Evolutionary conservation across 805 yeast species (phyloP), one percentile per base, ranked within the genome.

Genomic region (Candida ovalis): DNA sequence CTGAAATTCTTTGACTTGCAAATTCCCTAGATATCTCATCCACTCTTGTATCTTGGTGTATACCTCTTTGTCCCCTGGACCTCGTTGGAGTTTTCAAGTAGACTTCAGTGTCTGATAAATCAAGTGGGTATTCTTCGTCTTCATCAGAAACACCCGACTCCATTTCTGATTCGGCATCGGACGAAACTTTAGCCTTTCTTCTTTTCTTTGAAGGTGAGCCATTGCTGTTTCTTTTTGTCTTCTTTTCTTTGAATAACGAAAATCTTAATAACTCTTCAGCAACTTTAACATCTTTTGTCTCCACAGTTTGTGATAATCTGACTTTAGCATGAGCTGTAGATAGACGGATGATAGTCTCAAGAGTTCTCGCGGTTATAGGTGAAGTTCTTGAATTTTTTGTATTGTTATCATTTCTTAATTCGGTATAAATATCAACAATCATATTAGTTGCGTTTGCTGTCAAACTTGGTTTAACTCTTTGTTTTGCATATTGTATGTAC

Each of bases 361-460:
- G 74, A 4, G 98, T 94, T 82, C 99, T 87, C n/a, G 98, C 96
- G 1, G 99, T 92, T 56, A 92, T 88, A 33, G 99, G 98, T 1
- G 96, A 85, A 0, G 97, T 91, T 61, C 82, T 78, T 45, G 86
- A 79, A 56, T 83, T 86, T 51, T 69, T 73, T 36, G 75, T 77
- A 45, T 75, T 70, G 47, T 76, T 77, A 54, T 85, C 87, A 64
- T 90, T 91, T 72, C 99, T 80, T 55, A 94, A 74, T 12, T 82
- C 81, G 2, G 96, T 73, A 64, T 92, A 94, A 17, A 86, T 80
- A 46, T 77, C 79, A 21, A 90, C 94, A 60, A 94, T 89, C 64
- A 84, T 78, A 46, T 82, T 86, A 9, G 90, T 78, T 1, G 98
- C 97, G 43, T 72, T 78, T 51, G 81, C 75, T 4, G 95, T 81